These are phyloP conservation scores for Plasmodium chabaudi DNA, from an alignment of 169 alveolate genomes.

Conservation along the genomic window DNA sequence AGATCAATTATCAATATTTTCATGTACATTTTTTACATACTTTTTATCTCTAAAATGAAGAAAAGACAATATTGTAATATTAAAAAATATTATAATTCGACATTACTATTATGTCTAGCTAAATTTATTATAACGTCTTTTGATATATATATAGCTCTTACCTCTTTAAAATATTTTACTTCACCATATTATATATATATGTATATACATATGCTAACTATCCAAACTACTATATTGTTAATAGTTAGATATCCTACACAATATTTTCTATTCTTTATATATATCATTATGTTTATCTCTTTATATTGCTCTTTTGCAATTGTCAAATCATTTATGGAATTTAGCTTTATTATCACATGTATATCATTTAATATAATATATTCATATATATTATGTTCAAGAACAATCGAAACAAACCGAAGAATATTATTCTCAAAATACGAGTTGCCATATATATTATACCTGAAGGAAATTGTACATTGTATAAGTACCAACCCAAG, in stretches of 20 bases:
- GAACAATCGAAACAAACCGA: constrained; percentile 79
- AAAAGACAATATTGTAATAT: constrained; percentile 26
- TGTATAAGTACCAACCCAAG: constrained; percentile 13
- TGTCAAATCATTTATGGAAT: constrained; percentile 58
- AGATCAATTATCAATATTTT: constrained; percentile 13
- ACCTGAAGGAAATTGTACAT: constrained; percentile 78
- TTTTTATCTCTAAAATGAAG: constrained; percentile 34
- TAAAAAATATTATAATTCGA: constrained; percentile 69
- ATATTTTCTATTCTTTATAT: constrained; percentile 33
- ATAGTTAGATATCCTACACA: constrained; percentile 73
- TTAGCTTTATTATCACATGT: constrained; percentile 64
- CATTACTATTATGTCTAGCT: constrained; percentile 61
- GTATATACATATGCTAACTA: constrained; percentile 58
- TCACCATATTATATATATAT: constrained; percentile 54
- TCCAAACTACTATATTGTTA: constrained; percentile 64
- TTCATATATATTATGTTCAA: constrained; percentile 74
- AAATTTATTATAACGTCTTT: constrained; percentile 32
- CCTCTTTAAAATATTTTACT: constrained; percentile 44
- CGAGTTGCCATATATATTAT: constrained; percentile 81
- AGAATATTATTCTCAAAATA: constrained; percentile 82
- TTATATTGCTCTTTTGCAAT: constrained; percentile 59
- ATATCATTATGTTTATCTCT: constrained; percentile 31
- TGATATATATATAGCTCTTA: constrained; percentile 54
- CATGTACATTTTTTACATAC: constrained; percentile 24
- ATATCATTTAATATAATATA: constrained; percentile 70